Base-by-base conservation (phyloP, 768 basidiomycete species). In the Russula dissimulans region DNA sequence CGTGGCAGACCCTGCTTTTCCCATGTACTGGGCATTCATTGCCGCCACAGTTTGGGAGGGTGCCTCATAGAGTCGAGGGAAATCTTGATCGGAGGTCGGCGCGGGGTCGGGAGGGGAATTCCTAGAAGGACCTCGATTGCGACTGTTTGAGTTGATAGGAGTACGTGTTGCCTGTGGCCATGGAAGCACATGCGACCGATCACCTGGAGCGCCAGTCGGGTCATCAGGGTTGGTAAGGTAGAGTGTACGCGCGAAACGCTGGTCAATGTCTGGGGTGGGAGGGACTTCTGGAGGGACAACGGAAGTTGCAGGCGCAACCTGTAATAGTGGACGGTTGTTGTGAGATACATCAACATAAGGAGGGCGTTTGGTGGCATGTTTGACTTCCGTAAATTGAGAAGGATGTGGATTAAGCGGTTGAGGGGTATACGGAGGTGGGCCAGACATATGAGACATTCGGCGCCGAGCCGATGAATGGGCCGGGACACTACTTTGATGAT, bases 201-300 rank as follows among this genome's bases (percentile, higher is more conserved):
- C 45, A 32, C 10, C 18, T 41, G 36, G 29, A 50, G 43, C 0
- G n/a, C 38, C 12, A 18, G 18, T 14, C 3, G 8, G n/a, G 18
- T 42, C 50, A 39, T 61, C 60, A n/a, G 60, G 60, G 51, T 62
- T 62, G 31, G 61, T 57, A 17, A 62, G 61, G 47, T 62, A 62
- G 32, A 62, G 61, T 10, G 61, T 57, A 42, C 50, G 61, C 11
- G 44, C 41, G 41, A 62, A 10, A 42, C 45, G 56, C 14, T 42
- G 51, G 4, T 62, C 56, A 22, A 61, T 10, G 9, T 43, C 51
- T 18, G 60, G 56, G 41, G 38, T 54, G 12, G 56, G 45, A 48
- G 56, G 56, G 2, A 15, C 17, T 14, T 47, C 31, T 5, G 51
- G 45, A 54, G 45, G 51, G 38, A 5, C 9, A 14, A 46, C 11